A percentile compares a stretch with the other conserved stretches of the same genome.
Conservation (phyloP, 2,329 filamentous ascomycete species). For the Clonostachys sp. region DNA sequence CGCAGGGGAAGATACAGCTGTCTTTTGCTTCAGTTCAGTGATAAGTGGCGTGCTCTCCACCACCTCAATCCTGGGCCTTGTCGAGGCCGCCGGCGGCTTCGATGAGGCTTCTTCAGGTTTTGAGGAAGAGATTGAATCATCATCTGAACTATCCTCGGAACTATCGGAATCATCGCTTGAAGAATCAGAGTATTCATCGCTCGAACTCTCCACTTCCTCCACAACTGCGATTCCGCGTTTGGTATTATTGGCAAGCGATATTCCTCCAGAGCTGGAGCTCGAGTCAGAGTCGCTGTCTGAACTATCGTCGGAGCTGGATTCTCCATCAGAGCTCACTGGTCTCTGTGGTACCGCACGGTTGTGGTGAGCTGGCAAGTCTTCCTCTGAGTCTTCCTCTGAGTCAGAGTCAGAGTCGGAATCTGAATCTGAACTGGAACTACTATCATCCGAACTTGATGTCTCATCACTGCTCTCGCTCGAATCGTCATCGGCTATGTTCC, state of each 20-base stretch:
- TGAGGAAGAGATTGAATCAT: conserved; percentile 17
- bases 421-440: conserved; percentile 10
- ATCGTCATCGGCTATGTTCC: too few species aligned
- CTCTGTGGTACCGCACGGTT: too few species aligned
- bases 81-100: conserved; percentile 11
- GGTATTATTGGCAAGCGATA: too few species aligned
- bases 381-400: conserved; percentile 25
- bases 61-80: too few species aligned
- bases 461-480: too few species aligned
- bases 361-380: conserved; percentile 19
- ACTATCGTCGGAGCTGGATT: conserved; percentile 1
- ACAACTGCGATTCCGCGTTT: too few species aligned
- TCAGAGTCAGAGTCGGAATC: conserved; percentile 13
- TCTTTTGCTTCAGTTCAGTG: too few species aligned
- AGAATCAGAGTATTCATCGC: background rate
- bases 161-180: background rate
- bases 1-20: background rate
- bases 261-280: background rate
- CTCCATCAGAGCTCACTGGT: background rate
- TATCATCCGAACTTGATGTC: too few species aligned
- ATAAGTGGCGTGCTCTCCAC: too few species aligned
- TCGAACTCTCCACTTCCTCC: background rate
- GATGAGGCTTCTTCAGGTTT: conserved; percentile 29
- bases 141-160: conserved; percentile 2
- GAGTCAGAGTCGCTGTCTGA: conserved; percentile 9